Evolutionary conservation across 345 rosid species (phyloP).

Genomic region (Brassica incana): DNA sequence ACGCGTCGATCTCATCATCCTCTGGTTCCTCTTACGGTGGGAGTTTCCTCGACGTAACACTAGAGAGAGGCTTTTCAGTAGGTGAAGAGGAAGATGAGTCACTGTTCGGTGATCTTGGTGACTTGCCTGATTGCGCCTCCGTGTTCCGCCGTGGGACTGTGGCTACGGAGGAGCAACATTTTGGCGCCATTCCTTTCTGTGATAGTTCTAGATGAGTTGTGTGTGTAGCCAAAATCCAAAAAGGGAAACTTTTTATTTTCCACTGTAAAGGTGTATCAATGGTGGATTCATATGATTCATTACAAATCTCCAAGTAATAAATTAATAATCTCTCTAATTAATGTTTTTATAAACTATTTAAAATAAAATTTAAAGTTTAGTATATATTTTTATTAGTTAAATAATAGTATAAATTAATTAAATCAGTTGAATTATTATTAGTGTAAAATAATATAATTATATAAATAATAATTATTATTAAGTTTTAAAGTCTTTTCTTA

Average conservation of each 20-base stretch:
- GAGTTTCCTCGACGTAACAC: slow-evolving; percentile 28
- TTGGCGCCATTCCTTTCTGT: slow-evolving; percentile 44
- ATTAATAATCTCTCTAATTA: not conserved
- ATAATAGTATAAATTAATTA: not conserved
- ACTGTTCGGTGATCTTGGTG: slow-evolving; percentile 67
- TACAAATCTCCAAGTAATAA: slow-evolving; percentile 20
- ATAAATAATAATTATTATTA: no score
- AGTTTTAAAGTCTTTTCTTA: not conserved
- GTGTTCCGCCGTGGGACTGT: slow-evolving; percentile 50
- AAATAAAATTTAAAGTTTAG: not conserved
- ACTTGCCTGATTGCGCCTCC: slow-evolving; percentile 68
- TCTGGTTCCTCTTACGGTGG: slow-evolving; percentile 40
- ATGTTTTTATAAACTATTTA: not conserved
- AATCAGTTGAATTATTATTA: not conserved
- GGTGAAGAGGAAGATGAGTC: slow-evolving; percentile 56
- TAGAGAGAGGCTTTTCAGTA: slow-evolving; percentile 36
- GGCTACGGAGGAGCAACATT: slow-evolving; percentile 34
- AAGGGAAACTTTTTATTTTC: not conserved
- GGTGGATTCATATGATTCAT: slow-evolving; percentile 35
- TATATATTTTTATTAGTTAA: not conserved
- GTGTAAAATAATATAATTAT: not conserved
- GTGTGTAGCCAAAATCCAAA: slow-evolving; percentile 16
- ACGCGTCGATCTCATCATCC: slow-evolving; percentile 46
- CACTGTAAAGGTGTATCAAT: slow-evolving; percentile 36
- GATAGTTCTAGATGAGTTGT: slow-evolving; percentile 43